A percentile compares a stretch with the other conserved stretches of the same genome.
Conservation (phyloP, 23 red algal species). For the Agarophyton chilense region DNA sequence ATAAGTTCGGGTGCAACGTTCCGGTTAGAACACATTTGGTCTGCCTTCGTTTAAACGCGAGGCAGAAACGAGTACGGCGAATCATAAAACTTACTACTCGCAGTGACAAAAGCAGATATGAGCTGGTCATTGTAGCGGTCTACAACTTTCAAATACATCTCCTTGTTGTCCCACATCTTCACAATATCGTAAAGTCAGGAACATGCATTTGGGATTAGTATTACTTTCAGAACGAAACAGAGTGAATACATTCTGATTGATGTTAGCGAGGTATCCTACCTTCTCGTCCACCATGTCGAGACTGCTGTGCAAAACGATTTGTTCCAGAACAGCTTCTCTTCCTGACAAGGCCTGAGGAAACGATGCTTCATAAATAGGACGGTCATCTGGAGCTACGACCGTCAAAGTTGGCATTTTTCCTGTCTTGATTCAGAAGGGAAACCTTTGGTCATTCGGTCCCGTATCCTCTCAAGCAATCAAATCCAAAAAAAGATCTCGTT, state of each 20-base stretch:
- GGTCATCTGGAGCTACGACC: slow-evolving; percentile 54
- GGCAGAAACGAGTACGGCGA: neutral
- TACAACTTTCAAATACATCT: slow-evolving; percentile 71
- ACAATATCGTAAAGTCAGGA: neutral
- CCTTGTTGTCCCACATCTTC: slow-evolving; percentile 65
- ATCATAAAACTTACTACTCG: slow-evolving; percentile 50
- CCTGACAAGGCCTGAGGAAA: slow-evolving; percentile 72
- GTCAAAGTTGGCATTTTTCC: slow-evolving; percentile 65
- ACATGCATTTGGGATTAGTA: neutral
- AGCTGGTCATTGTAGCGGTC: slow-evolving; percentile 75
- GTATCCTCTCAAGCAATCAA: too few relatives aligned
- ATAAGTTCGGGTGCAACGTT: too few relatives aligned
- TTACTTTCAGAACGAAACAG: neutral
- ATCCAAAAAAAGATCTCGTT: too few relatives aligned
- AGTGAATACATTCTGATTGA: neutral
- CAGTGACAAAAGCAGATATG: slow-evolving; percentile 77
- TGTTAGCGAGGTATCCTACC: neutral
- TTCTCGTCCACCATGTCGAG: slow-evolving; percentile 88
- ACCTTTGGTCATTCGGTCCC: too few relatives aligned
- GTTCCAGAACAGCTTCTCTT: slow-evolving; percentile 54
- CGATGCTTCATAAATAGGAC: slow-evolving; percentile 45
- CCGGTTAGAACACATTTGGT: neutral
- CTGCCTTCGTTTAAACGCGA: neutral
- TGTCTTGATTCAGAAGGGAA: too few relatives aligned
- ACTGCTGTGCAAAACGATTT: slow-evolving; percentile 67